These are phyloP conservation scores for Phytophthora macrochlamydospora DNA, from an alignment of 352 stramenopile species.

Conservation along the genomic window DNA sequence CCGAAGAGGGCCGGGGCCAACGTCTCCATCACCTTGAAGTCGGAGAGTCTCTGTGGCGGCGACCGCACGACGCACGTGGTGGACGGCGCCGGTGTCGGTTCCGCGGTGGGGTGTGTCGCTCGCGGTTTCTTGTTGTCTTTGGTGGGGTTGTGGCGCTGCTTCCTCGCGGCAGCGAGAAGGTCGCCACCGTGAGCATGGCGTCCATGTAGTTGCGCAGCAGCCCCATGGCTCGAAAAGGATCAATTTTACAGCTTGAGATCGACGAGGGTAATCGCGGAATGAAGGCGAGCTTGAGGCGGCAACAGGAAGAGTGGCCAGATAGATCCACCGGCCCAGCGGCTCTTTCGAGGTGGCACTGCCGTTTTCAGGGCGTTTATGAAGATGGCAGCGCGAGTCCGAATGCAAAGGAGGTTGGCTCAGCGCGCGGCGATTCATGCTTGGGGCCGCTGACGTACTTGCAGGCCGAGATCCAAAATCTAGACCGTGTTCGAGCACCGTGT, in stretches of 20 bases:
- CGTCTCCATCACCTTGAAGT: slow-evolving; percentile 44
- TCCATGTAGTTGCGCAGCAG: slow-evolving; percentile 42
- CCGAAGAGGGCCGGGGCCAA: slow-evolving; percentile 63
- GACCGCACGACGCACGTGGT: slow-evolving; percentile 26
- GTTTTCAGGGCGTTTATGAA: slow-evolving; percentile 26
- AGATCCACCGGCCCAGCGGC: slow-evolving; percentile 14
- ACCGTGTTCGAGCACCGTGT: background rate
- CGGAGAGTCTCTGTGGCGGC: slow-evolving; percentile 33
- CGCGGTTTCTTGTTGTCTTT: slow-evolving; percentile 20
- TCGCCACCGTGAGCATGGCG: slow-evolving; percentile 29
- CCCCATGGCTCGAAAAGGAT: slow-evolving; percentile 20
- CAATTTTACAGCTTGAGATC: slow-evolving; percentile 4
- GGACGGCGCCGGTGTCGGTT: slow-evolving; percentile 1
- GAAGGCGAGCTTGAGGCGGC: slow-evolving; percentile 14
- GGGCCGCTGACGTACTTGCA: background rate
- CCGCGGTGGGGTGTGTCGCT: slow-evolving; percentile 1
- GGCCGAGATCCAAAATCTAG: slow-evolving; percentile 4
- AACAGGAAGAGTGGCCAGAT: slow-evolving; percentile 24
- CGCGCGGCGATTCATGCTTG: background rate
- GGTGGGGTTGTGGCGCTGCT: slow-evolving; percentile 22
- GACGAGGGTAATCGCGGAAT: slow-evolving; percentile 25
- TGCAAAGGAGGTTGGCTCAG: background rate
- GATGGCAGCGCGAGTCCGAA: background rate
- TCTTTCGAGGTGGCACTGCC: slow-evolving; percentile 23
- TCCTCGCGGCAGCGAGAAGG: slow-evolving; percentile 22